Percentiles rank a stretch among this genome's conserved stretches.
These are phyloP conservation scores for Candida mattraensis DNA, from an alignment of 805 yeast species.

Conservation along the genomic window DNA sequence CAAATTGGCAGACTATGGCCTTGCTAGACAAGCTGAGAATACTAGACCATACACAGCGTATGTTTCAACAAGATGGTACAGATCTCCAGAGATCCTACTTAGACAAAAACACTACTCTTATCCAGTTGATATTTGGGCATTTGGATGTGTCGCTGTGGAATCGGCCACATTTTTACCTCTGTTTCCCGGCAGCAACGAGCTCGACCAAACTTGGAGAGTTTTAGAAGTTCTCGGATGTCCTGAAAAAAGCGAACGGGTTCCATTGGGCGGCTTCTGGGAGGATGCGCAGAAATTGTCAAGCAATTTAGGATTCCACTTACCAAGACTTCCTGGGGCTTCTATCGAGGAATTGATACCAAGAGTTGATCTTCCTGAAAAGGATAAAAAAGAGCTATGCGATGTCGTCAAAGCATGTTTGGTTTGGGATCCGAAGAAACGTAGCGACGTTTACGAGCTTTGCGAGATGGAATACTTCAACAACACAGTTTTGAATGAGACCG, in stretches of 20 bases:
- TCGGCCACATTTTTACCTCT: conserved; percentile 71
- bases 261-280: conserved; percentile 75
- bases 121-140: conserved; percentile 85
- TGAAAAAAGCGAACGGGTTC: conserved; percentile 32
- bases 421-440: conserved; percentile 79
- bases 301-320: conserved; percentile 56
- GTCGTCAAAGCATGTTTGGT: conserved; percentile 51
- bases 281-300: conserved; percentile 55
- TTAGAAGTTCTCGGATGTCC: conserved; percentile 77
- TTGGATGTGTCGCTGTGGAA: conserved; percentile 77
- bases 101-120: conserved; percentile 60
- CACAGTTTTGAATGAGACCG: conserved; percentile 31
- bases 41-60: conserved; percentile 65
- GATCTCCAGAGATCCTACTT: conserved; percentile 77
- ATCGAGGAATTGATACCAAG: conserved; percentile 47
- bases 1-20: conserved; percentile 79
- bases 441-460: conserved; percentile 49
- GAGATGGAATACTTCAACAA: conserved; percentile 54
- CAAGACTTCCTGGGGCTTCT: conserved; percentile 50
- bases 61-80: conserved; percentile 83
- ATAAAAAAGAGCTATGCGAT: conserved; percentile 41
- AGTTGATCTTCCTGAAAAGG: conserved; percentile 37
- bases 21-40: conserved; percentile 61
- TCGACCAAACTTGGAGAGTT: conserved; percentile 75
- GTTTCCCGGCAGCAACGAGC: conserved; percentile 78